Evolutionary conservation across 1,284 basidiomycete species (phyloP).

Genomic region (Waitea zeae): DNA sequence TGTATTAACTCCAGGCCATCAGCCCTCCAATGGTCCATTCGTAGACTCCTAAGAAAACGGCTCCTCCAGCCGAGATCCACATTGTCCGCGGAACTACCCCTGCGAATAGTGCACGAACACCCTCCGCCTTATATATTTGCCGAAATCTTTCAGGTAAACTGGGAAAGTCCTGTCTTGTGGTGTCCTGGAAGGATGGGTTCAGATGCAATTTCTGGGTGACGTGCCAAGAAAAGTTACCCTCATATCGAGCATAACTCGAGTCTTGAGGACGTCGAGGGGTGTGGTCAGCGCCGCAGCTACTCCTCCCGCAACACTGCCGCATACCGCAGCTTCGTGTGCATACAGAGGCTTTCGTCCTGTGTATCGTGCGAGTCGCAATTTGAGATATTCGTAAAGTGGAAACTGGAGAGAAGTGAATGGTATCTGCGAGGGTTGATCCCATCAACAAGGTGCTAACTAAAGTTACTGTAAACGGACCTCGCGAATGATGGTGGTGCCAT

Average conservation of each 20-base stretch:
- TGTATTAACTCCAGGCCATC: no score
- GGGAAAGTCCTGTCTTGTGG: constrained; percentile 29
- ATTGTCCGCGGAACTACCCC: constrained; percentile 85
- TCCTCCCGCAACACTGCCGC: constrained; percentile 85
- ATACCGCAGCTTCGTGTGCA: constrained; percentile 77
- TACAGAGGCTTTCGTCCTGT: constrained; percentile 40
- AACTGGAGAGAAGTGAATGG: constrained; percentile 98
- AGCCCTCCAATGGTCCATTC: constrained; percentile 40
- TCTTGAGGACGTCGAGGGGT: constrained; percentile 94
- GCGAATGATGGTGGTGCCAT: constrained; percentile 60
- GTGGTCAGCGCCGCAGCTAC: constrained; percentile 85
- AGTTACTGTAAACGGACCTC: constrained; percentile 38
- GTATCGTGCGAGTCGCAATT: constrained; percentile 37
- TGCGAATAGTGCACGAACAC: constrained; percentile 61
- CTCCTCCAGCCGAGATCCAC: constrained; percentile 94
- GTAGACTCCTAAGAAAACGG: constrained; percentile 92
- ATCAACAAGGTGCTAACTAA: no score
- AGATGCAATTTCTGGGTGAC: neutral
- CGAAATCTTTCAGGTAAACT: constrained; percentile 36
- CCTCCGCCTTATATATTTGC: constrained; percentile 62
- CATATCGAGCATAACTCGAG: constrained; percentile 89
- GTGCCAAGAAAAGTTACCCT: constrained; percentile 24
- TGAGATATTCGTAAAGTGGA: constrained; percentile 87
- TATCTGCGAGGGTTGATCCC: constrained; percentile 49
- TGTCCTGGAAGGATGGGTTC: constrained; percentile 18